Conservation (phyloP, 192 early-diverging fungal species). For the Coemansia sp. region DNA sequence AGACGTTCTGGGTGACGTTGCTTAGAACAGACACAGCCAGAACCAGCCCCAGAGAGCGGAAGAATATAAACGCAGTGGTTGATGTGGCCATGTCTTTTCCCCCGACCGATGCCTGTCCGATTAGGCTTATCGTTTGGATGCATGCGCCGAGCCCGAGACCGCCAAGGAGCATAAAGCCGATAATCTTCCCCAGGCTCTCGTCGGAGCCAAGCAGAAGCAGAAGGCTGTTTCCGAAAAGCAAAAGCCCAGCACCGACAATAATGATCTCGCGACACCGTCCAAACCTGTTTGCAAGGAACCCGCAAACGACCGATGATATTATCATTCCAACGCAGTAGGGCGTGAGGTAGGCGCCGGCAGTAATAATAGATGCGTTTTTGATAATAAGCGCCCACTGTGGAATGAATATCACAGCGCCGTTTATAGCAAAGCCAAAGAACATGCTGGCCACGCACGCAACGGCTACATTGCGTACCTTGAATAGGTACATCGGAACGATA, state of each 20-base stretch:
- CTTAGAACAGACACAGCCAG: constrained; percentile 59
- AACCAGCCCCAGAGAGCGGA: constrained; percentile 62
- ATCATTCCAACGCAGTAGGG: constrained; percentile 32
- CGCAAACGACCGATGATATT: constrained; percentile 55
- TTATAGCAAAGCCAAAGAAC: constrained; percentile 38
- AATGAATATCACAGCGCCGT: constrained; percentile 33
- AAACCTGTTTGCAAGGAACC: constrained; percentile 59
- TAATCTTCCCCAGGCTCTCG: constrained; percentile 55
- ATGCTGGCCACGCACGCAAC: constrained; percentile 19
- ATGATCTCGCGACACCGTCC: constrained; percentile 67
- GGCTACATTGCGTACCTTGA: constrained; percentile 27
- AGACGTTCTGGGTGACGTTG: constrained; percentile 64
- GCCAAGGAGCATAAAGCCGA: constrained; percentile 66
- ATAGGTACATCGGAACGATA: constrained; percentile 48
- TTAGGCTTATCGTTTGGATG: constrained; percentile 69
- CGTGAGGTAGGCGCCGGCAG: constrained; percentile 30
- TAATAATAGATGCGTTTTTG: constrained; percentile 27
- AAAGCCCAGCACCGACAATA: constrained; percentile 61
- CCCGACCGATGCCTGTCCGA: constrained; percentile 66
- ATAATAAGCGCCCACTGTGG: constrained; percentile 38
- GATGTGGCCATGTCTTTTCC: constrained; percentile 62
- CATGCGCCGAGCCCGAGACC: constrained; percentile 75
- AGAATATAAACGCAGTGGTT: constrained; percentile 64
- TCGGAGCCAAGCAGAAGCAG: constrained; percentile 56
- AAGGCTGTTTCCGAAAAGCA: constrained; percentile 65